Percentiles rank a stretch among this genome's conserved stretches.
Conservation (phyloP, 2,329 filamentous ascomycete species). For the Penicillium sp. region DNA sequence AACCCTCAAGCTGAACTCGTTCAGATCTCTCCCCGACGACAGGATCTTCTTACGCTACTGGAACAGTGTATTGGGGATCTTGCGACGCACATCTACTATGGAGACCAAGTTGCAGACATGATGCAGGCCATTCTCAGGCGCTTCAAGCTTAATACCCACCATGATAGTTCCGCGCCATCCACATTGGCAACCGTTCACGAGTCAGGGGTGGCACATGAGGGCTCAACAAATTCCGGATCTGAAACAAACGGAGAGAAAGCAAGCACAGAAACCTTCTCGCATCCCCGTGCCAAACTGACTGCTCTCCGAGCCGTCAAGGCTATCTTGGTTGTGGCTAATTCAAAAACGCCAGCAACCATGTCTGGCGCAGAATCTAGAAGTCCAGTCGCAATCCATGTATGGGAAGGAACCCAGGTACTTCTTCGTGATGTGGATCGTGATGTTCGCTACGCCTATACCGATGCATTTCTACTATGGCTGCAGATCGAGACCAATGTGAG, state of each 20-base stretch:
- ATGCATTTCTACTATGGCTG: constrained; percentile 76
- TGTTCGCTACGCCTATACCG: constrained; percentile 76
- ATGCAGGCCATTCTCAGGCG: constrained; percentile 68
- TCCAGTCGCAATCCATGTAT: constrained; percentile 68
- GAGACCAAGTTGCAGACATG: constrained; percentile 93
- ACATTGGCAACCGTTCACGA: constrained; percentile 26
- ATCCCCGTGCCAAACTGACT: constrained; percentile 51
- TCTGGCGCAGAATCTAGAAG: constrained; percentile 61
- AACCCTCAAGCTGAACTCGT: constrained; percentile 7
- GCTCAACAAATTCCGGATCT: constrained; percentile 13
- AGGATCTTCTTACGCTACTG: constrained; percentile 60
- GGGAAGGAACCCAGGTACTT: constrained; percentile 96
- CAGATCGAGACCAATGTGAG: constrained; percentile 63
- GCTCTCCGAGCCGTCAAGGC: constrained; percentile 73
- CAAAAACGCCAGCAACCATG: constrained; percentile 50
- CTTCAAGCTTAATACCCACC: constrained; percentile 56
- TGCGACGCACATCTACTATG: constrained; percentile 92
- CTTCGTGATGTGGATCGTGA: constrained; percentile 67
- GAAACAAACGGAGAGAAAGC: constrained; percentile 39
- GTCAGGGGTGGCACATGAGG: constrained; percentile 7
- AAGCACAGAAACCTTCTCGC: constrained; percentile 50
- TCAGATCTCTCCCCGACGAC: constrained; percentile 46
- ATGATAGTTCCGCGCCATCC: constrained; percentile 38
- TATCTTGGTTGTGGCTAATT: constrained; percentile 73
- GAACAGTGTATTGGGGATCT: constrained; percentile 81